Conservation (phyloP, 148 eudicot genomes). For the Nepenthes gracilis region DNA sequence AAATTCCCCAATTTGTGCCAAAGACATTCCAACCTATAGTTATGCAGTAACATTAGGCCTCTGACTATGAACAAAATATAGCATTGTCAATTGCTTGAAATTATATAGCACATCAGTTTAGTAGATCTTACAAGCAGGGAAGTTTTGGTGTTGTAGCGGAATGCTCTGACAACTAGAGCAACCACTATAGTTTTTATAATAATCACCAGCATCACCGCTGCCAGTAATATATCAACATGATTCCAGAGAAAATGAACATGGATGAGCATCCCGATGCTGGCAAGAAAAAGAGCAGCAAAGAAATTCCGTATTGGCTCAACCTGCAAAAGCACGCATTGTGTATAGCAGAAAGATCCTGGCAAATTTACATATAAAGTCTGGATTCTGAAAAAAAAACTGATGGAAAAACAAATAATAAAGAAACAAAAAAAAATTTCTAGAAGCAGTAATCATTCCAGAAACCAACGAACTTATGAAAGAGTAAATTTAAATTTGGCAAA, state of each 20-base stretch:
- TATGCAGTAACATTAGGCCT: background rate
- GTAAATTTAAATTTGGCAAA: too few relatives aligned
- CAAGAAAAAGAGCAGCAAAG: slow-evolving; percentile 97
- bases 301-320: slow-evolving; percentile 97
- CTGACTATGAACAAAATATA: background rate
- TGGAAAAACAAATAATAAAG: too few relatives aligned
- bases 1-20: slow-evolving; percentile 94
- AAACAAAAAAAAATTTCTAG: too few relatives aligned
- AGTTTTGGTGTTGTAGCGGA: slow-evolving; percentile 82
- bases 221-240: slow-evolving; percentile 91
- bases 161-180: slow-evolving; percentile 72
- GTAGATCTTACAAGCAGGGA: slow-evolving; percentile 63
- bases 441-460: too few relatives aligned
- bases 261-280: slow-evolving; percentile 99
- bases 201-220: slow-evolving; percentile 81
- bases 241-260: slow-evolving; percentile 98
- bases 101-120: slow-evolving; percentile 1
- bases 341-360: background rate
- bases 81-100: background rate
- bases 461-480: too few relatives aligned
- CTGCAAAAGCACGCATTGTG: slow-evolving; percentile 26
- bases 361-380: background rate
- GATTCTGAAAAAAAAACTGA: background rate
- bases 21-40: slow-evolving; percentile 84
- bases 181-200: slow-evolving; percentile 70